Base-by-base conservation (phyloP, 257 asterid species). In the Paraleonurus japonicus region DNA sequence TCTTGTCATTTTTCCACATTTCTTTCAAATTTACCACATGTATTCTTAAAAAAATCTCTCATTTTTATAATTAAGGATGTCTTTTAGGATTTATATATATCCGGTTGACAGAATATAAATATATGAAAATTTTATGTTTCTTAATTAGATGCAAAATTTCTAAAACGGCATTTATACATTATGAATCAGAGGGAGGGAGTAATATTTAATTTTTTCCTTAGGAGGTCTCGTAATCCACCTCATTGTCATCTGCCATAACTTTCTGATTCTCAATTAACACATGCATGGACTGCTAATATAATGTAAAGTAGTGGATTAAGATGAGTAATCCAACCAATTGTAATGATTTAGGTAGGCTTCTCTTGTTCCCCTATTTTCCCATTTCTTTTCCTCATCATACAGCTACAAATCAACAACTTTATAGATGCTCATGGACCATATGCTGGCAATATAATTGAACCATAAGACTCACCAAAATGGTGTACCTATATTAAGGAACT, bases 391-490 rank as follows among this genome's bases (percentile, higher is more conserved):
- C 60, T 43, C 43, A 65, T 60, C 43, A 77, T 61, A 74, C 85
- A 81, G 85, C 81, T 81, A 57, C 72, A 58, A 61, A 72, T 61
- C 61, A 69, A 62, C 76, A 76, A 76, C 87, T 88, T 88, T 85
- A 77, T 68, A 73, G 82, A 86, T 80, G 78, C 75, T 75, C 17
- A 76, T 79, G 89, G 88, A 76, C 91, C 89, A 80, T 81, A 54
- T 62, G 76, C 76, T 57, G 79, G 43, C 68, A 22, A 27, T 61
- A 82, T 76, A 59, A 61, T 68, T 23, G 50, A 59, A 51, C 66
- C 27, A 58, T 48, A 65, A 61, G 67, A 58, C 35, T 33, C 15
- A 66, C 32, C 48, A 55, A 35, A 27, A 68, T 20, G 30, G 16
- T 30, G 54, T 35, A 73, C 71, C 59, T 73, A 37, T 33, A 66